Percentiles rank a stretch among this genome's conserved stretches.
Evolutionary conservation across 495 filamentous ascomycete genomes (phyloP).

Genomic region (Neurospora sp.): DNA sequence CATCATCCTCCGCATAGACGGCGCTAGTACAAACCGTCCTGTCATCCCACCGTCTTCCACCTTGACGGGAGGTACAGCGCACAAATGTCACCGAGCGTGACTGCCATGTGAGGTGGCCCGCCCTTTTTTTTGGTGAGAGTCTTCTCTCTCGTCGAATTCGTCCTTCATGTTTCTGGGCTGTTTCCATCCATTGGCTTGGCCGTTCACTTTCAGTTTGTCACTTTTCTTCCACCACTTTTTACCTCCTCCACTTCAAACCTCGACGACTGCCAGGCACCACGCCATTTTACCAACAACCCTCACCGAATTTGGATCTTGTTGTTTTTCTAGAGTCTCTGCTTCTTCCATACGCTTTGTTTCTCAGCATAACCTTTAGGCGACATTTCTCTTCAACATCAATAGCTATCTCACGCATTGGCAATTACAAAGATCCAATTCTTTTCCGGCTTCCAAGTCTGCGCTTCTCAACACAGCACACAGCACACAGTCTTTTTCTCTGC

Average conservation of each 20-base stretch:
- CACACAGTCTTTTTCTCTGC: not conserved
- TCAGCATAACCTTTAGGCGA: not conserved
- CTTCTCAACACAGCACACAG: not conserved
- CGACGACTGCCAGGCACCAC: slow-evolving; percentile 3
- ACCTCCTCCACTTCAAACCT: not conserved
- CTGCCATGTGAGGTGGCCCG: not conserved
- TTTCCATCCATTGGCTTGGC: not conserved
- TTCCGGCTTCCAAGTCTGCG: not conserved
- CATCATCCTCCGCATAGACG: not conserved
- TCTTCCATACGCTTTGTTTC: not conserved
- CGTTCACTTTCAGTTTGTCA: not conserved
- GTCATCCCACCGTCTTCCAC: not conserved
- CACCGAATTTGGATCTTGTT: not conserved
- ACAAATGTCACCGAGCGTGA: not conserved
- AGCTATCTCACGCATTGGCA: not conserved
- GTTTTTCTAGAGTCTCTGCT: not conserved
- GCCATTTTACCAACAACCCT: slow-evolving; percentile 7
- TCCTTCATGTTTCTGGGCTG: not conserved
- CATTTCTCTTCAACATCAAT: not conserved
- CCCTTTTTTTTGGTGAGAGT: not conserved
- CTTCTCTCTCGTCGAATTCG: not conserved
- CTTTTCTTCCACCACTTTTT: not conserved
- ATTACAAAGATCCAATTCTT: not conserved
- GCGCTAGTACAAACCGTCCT: not conserved
- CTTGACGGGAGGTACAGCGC: not conserved